Evolutionary conservation across 2,329 filamentous ascomycete genomes (phyloP).

Genomic region (Trichoderma brevicompactum): DNA sequence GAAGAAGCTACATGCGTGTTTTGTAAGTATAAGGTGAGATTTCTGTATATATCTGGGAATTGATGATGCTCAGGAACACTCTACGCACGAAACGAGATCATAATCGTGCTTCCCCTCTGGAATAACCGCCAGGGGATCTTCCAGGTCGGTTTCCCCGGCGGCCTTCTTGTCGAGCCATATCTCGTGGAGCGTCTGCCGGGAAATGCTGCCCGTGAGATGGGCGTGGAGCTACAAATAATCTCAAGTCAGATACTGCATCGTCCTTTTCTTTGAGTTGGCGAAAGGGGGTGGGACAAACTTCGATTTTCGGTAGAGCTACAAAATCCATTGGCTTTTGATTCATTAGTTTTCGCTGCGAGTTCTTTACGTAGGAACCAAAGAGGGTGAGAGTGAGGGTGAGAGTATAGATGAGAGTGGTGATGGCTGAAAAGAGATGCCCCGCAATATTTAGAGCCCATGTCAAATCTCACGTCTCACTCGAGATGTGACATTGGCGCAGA

Average conservation of each 20-base stretch:
- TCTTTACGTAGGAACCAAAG: too few species aligned
- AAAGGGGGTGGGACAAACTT: constrained; percentile 44
- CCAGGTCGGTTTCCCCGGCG: constrained; percentile 57
- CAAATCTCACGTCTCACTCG: too few species aligned
- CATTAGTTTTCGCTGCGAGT: neutral
- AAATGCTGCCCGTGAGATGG: constrained; percentile 79
- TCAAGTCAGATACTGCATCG: too few species aligned
- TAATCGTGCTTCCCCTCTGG: constrained; percentile 73
- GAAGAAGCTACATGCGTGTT: constrained; percentile 64
- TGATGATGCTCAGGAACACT: too few species aligned
- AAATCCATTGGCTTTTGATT: constrained; percentile 46
- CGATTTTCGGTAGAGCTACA: constrained; percentile 58
- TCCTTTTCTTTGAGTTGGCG: neutral
- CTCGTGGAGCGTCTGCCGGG: constrained; percentile 70
- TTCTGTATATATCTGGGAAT: too few species aligned
- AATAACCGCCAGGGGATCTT: constrained; percentile 72
- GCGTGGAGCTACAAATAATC: constrained; percentile 67
- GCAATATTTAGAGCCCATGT: too few species aligned
- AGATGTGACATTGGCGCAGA: too few species aligned
- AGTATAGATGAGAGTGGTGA: too few species aligned
- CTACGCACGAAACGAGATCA: constrained; percentile 63
- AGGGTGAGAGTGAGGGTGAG: too few species aligned
- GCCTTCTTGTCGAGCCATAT: constrained; percentile 69
- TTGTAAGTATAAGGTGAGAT: too few species aligned
- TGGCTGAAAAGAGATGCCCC: too few species aligned